Evolutionary conservation across 805 yeast genomes (phyloP).

Genomic region (Teunomyces lycoperdinae): DNA sequence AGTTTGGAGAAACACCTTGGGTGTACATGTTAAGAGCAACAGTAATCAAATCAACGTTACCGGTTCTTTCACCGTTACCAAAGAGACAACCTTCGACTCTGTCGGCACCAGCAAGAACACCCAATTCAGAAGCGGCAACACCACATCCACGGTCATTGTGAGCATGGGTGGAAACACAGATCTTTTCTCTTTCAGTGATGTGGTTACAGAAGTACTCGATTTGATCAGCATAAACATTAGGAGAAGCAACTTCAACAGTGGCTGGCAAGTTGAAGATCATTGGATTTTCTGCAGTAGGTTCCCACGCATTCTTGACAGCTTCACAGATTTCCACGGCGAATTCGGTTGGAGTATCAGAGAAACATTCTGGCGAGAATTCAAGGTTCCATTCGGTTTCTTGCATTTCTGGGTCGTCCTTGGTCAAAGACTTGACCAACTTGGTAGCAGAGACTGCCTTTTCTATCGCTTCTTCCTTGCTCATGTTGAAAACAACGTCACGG

Average conservation of each 20-base stretch:
- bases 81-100: conserved; percentile 81
- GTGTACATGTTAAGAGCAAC: conserved; percentile 77
- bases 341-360: conserved; percentile 70
- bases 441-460: conserved; percentile 71
- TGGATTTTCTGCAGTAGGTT: conserved; percentile 70
- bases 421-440: conserved; percentile 60
- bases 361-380: conserved; percentile 78
- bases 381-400: conserved; percentile 65
- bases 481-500: conserved; percentile 72
- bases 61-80: conserved; percentile 85
- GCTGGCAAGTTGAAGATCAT: conserved; percentile 79
- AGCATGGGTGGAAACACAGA: conserved; percentile 67
- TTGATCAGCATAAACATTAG: conserved; percentile 78
- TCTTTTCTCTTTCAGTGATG: conserved; percentile 69
- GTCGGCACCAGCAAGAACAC: conserved; percentile 79
- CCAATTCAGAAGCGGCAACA: conserved; percentile 79
- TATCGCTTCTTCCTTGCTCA: conserved; percentile 67
- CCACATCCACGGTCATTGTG: conserved; percentile 85
- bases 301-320: conserved; percentile 79
- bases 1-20: conserved; percentile 68
- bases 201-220: conserved; percentile 69
- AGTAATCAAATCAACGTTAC: conserved; percentile 76
- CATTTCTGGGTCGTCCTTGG: conserved; percentile 70
- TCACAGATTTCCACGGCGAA: conserved; percentile 76
- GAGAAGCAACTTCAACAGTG: conserved; percentile 74